A percentile compares a stretch with the other conserved stretches of the same genome.
Conservation (phyloP, 2,329 filamentous ascomycete species). For the Aspergillus fijiensis region DNA sequence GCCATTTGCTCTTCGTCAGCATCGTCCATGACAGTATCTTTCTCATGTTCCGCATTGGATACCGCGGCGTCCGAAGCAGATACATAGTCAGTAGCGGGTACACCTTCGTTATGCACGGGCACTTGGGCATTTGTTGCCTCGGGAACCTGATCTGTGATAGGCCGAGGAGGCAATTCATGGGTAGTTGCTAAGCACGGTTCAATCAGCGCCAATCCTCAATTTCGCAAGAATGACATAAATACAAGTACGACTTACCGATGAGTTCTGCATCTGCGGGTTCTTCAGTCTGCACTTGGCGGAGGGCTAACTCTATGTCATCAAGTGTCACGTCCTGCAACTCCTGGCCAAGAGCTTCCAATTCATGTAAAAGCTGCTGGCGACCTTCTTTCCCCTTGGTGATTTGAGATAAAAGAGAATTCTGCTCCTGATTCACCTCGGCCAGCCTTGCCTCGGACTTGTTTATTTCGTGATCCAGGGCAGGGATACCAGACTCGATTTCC, state of each 20-base stretch:
- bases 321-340: slow-evolving; percentile 50
- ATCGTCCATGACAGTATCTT: slow-evolving; percentile 12
- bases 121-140: background rate
- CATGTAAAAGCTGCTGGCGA: slow-evolving; percentile 46
- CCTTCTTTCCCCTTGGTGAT: slow-evolving; percentile 46
- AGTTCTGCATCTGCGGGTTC: slow-evolving; percentile 11
- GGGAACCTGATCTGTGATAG: background rate
- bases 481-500: slow-evolving; percentile 51
- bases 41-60: background rate
- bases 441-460: slow-evolving; percentile 35
- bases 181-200: slow-evolving; percentile 8
- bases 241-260: slow-evolving; percentile 22
- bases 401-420: slow-evolving; percentile 46
- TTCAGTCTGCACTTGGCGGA: slow-evolving; percentile 22
- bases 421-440: slow-evolving; percentile 33
- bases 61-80: background rate
- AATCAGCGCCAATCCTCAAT: background rate
- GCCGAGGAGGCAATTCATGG: background rate
- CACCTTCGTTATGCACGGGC: background rate
- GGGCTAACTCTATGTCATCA: slow-evolving; percentile 44
- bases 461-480: slow-evolving; percentile 49
- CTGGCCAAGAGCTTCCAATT: slow-evolving; percentile 50
- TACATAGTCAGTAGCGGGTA: background rate
- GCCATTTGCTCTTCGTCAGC: slow-evolving; percentile 18
- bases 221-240: background rate